Evolutionary conservation across 768 basidiomycete species (phyloP).

Genomic region (Stropharia rugosoannulata): DNA sequence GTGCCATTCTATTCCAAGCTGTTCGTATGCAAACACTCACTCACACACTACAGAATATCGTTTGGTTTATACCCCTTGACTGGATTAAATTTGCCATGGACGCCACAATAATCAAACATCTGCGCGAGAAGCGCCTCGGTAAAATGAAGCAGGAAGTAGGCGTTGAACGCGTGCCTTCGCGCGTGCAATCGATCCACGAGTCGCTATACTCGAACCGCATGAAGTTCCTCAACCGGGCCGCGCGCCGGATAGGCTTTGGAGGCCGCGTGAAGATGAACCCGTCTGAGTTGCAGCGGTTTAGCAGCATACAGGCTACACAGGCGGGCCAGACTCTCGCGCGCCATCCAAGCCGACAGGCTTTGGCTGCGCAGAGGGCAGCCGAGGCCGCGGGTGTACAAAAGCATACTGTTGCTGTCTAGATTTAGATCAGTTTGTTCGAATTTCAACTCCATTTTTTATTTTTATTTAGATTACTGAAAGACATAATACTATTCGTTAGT

Average conservation of each 20-base stretch:
- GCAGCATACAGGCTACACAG: constrained; percentile 78
- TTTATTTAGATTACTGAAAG: too few relatives aligned
- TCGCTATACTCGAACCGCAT: constrained; percentile 95
- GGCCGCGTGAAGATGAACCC: constrained; percentile 75
- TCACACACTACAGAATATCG: constrained; percentile 65
- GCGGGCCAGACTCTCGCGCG: constrained; percentile 76
- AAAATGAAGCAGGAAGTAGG: constrained; percentile 51
- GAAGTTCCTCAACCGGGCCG: constrained; percentile 85
- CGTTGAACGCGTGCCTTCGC: constrained; percentile 84
- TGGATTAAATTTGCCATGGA: constrained; percentile 97
- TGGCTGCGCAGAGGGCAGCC: neutral
- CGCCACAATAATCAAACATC: constrained; percentile 82
- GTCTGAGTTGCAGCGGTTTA: constrained; percentile 83
- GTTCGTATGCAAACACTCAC: constrained; percentile 6
- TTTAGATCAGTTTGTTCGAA: neutral
- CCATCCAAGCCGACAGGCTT: constrained; percentile 48
- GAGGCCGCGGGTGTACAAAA: neutral
- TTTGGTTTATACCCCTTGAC: constrained; percentile 96
- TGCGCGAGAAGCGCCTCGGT: constrained; percentile 65
- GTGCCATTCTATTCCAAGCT: neutral
- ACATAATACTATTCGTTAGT: too few relatives aligned
- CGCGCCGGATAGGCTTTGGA: constrained; percentile 85
- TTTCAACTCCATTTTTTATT: too few relatives aligned
- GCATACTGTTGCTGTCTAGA: neutral
- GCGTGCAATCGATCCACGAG: constrained; percentile 90